A percentile compares a stretch with the other conserved stretches of the same genome.
Evolutionary conservation across 352 stramenopile genomes (phyloP).

Genomic region (Globisporangium ultimum): DNA sequence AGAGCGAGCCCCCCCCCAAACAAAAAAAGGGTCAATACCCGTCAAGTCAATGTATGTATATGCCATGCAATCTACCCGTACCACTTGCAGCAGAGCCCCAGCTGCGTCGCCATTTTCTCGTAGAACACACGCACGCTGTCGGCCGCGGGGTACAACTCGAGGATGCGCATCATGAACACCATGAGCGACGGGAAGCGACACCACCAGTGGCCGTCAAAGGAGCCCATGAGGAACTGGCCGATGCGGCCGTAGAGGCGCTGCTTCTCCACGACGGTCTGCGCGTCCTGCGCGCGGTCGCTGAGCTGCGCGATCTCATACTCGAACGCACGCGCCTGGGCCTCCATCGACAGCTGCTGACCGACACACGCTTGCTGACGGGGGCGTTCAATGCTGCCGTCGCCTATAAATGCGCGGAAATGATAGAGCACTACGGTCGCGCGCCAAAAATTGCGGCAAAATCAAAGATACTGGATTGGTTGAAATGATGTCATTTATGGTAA

Average conservation of each 20-base stretch:
- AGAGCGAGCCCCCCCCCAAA: too few species aligned
- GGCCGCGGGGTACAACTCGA: constrained; percentile 69
- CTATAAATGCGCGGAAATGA: not conserved
- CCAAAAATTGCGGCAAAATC: too few species aligned
- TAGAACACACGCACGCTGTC: constrained; percentile 77
- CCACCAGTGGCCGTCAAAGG: constrained; percentile 76
- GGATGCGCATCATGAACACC: constrained; percentile 85
- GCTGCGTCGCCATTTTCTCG: constrained; percentile 64
- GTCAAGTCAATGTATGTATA: not conserved
- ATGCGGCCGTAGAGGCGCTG: constrained; percentile 74
- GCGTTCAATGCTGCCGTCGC: not conserved
- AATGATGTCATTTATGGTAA: too few species aligned
- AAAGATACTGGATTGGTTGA: too few species aligned
- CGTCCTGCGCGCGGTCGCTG: constrained; percentile 21
- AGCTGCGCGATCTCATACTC: constrained; percentile 44
- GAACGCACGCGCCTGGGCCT: constrained; percentile 26
- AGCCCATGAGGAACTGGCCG: constrained; percentile 73
- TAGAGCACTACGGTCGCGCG: too few species aligned
- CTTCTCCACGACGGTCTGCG: constrained; percentile 42
- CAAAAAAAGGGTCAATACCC: not conserved
- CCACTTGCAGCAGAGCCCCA: constrained; percentile 65
- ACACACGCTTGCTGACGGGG: too few species aligned
- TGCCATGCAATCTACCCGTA: constrained; percentile 11
- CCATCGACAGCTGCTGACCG: constrained; percentile 6
- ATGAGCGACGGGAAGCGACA: constrained; percentile 76